Evolutionary conservation across 2,329 filamentous ascomycete genomes (phyloP).

Genomic region (Cephalotrichum gorgonifer): DNA sequence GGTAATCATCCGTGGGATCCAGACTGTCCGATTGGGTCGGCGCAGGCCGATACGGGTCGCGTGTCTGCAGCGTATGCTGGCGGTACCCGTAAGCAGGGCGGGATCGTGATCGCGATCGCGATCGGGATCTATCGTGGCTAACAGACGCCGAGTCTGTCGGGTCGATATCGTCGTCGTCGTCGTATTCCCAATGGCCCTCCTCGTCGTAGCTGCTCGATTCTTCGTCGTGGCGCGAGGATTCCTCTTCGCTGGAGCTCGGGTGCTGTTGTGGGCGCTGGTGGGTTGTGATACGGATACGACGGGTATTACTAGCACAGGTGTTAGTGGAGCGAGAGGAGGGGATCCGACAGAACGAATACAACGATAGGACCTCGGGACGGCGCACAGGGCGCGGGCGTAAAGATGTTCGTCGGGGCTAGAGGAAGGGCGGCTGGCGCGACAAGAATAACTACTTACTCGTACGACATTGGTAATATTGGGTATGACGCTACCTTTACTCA

Average conservation of each 20-base stretch:
- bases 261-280: slow-evolving; percentile 23
- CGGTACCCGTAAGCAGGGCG: slow-evolving; percentile 11
- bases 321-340: slow-evolving; percentile 17
- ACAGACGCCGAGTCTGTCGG: slow-evolving; percentile 50
- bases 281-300: slow-evolving; percentile 20
- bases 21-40: slow-evolving; percentile 49
- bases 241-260: slow-evolving; percentile 19
- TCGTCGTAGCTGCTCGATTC: slow-evolving; percentile 19
- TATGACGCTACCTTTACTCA: slow-evolving; percentile 18
- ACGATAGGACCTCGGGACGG: too few species aligned
- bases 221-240: slow-evolving; percentile 21
- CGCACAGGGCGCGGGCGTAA: too few species aligned
- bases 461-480: slow-evolving; percentile 2
- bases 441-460: not conserved
- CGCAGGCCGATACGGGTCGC: slow-evolving; percentile 9
- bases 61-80: not conserved
- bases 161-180: slow-evolving; percentile 27
- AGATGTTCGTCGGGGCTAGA: slow-evolving; percentile 12
- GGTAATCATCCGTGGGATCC: slow-evolving; percentile 56
- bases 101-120: slow-evolving; percentile 10
- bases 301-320: slow-evolving; percentile 10
- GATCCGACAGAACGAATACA: too few species aligned
- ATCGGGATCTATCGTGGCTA: slow-evolving; percentile 20
- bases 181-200: slow-evolving; percentile 20
- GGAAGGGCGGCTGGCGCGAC: slow-evolving; percentile 1